Evolutionary conservation across 1,284 basidiomycete species (phyloP).

Genomic region (Tilletia walkeri): DNA sequence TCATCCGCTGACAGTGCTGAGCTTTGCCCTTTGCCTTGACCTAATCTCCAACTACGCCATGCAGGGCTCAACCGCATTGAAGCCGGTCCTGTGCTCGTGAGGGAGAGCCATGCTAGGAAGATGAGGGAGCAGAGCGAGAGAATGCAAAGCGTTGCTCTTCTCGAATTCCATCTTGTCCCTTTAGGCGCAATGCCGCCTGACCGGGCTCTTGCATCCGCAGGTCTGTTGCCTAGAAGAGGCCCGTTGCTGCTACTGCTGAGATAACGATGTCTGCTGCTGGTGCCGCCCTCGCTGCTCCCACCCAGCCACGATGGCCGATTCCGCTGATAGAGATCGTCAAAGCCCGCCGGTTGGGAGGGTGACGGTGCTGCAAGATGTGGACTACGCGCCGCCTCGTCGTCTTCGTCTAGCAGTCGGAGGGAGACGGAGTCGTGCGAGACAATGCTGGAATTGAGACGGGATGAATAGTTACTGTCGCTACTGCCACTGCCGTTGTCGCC

Average conservation of each 20-base stretch:
- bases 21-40: no score
- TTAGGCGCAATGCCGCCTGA: not conserved
- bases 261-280: not conserved
- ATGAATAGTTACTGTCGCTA: no score
- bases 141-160: not conserved
- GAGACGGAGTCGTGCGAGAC: no score
- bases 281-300: not conserved
- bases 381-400: no score
- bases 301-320: not conserved
- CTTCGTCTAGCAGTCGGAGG: no score
- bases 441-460: no score
- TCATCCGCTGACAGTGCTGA: not conserved
- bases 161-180: not conserved
- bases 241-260: not conserved
- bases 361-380: not conserved
- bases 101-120: not conserved
- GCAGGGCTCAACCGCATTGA: not conserved
- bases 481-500: no score
- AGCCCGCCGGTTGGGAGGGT: not conserved
- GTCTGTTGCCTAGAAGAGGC: not conserved
- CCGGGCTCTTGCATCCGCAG: no score
- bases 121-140: slow-evolving; percentile 7
- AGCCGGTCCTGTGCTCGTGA: not conserved
- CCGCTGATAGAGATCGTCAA: not conserved
- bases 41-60: not conserved